These are phyloP conservation scores for Aspergillus diversus DNA, from an alignment of 495 filamentous ascomycete genomes.

Conservation along the genomic window DNA sequence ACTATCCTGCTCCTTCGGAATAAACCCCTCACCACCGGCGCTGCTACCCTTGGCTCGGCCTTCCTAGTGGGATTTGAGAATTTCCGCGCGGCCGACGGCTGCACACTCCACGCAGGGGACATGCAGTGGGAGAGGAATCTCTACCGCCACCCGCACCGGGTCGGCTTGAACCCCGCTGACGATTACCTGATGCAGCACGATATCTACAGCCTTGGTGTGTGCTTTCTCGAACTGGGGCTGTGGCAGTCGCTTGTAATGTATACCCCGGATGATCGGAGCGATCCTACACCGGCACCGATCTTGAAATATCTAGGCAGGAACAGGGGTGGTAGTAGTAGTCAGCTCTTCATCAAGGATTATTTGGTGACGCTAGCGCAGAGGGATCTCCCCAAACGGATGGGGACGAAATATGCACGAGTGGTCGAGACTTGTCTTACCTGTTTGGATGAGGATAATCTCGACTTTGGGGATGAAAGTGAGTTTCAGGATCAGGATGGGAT, in stretches of 20 bases:
- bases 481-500: constrained; percentile 55
- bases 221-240: constrained; percentile 63
- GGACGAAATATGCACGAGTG: constrained; percentile 50
- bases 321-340: background rate
- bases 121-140: constrained; percentile 49
- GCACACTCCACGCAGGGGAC: constrained; percentile 45
- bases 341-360: constrained; percentile 26
- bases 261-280: background rate
- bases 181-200: constrained; percentile 64
- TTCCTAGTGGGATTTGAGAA: constrained; percentile 57
- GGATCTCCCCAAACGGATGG: constrained; percentile 52
- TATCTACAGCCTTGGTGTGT: constrained; percentile 66
- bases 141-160: constrained; percentile 60
- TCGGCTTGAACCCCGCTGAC: constrained; percentile 44
- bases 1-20: constrained; percentile 49
- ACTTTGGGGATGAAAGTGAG: constrained; percentile 50
- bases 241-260: constrained; percentile 55
- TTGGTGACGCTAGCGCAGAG: constrained; percentile 43
- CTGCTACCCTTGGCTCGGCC: constrained; percentile 20
- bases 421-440: constrained; percentile 61
- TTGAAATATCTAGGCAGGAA: background rate
- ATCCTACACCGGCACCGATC: background rate
- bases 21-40: background rate
- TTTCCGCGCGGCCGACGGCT: constrained; percentile 45
- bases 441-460: constrained; percentile 50